A percentile compares a stretch with the other conserved stretches of the same genome.
phyloP scores from a whole-genome alignment of 2,329 filamentous ascomycete genomes.

The Xylaria sp. region DNA sequence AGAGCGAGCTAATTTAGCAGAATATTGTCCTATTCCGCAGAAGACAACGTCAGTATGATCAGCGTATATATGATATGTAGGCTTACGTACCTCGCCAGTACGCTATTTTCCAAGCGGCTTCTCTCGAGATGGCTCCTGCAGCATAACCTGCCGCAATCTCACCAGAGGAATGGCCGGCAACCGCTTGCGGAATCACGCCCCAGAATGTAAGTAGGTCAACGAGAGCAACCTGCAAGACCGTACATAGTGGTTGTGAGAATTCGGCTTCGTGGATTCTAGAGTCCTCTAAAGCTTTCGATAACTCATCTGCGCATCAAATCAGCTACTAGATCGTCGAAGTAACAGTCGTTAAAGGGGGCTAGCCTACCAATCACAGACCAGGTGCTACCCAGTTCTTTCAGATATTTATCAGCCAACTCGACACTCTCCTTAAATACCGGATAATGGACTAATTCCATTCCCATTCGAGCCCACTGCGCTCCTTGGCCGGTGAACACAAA shows the following conservation, averaged over 20 bases:
- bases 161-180: constrained; percentile 33
- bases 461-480: constrained; percentile 59
- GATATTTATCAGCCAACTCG: constrained; percentile 27
- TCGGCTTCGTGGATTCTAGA: constrained; percentile 31
- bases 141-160: not conserved
- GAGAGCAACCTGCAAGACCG: constrained; percentile 52
- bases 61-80: not conserved
- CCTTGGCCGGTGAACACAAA: constrained; percentile 59
- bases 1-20: constrained; percentile 14
- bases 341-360: not conserved
- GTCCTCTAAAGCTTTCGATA: constrained; percentile 19
- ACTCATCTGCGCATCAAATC: constrained; percentile 23
- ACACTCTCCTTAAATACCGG: constrained; percentile 28
- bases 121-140: constrained; percentile 42
- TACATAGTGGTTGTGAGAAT: constrained; percentile 40
- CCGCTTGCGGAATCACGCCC: constrained; percentile 46
- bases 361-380: constrained; percentile 19
- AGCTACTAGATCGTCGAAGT: not conserved
- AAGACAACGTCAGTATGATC: not conserved
- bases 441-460: constrained; percentile 43
- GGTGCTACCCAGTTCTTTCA: constrained; percentile 21
- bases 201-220: constrained; percentile 51
- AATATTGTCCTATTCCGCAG: constrained; percentile 10
- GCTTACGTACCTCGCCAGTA: constrained; percentile 50
- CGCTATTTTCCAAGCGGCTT: constrained; percentile 50